phyloP scores from a whole-genome alignment of 768 basidiomycete species.

The Kwoniella europaea region DNA sequence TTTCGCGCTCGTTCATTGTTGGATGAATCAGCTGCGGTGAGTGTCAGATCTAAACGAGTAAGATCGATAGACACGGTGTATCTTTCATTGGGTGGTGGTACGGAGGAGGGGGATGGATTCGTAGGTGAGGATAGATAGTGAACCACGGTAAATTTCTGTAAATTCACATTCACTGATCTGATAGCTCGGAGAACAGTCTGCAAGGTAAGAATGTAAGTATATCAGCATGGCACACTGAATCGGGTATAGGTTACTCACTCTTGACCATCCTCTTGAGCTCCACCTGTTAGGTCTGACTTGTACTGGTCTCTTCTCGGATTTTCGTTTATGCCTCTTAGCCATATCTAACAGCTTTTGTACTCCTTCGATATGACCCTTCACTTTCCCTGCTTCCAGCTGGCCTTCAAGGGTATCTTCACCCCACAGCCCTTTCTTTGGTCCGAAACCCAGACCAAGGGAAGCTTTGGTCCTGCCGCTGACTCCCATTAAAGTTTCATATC shows the following conservation, averaged over 20 bases:
- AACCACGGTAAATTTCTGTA: constrained; percentile 29
- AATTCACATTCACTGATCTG: constrained; percentile 31
- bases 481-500: constrained; percentile 27
- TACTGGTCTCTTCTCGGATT: background rate
- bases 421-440: constrained; percentile 40
- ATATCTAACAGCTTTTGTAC: background rate
- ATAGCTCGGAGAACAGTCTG: constrained; percentile 48
- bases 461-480: constrained; percentile 30
- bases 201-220: background rate
- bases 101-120: background rate
- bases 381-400: constrained; percentile 23
- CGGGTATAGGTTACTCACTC: constrained; percentile 25
- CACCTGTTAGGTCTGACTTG: constrained; percentile 18
- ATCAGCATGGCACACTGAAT: background rate
- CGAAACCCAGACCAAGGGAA: constrained; percentile 37
- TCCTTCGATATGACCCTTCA: constrained; percentile 22
- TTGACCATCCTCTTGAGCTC: constrained; percentile 27
- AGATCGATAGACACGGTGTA: constrained; percentile 38
- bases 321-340: constrained; percentile 1
- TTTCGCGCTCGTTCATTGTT: constrained; percentile 47
- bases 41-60: constrained; percentile 15
- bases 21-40: constrained; percentile 47
- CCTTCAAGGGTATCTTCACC: constrained; percentile 46
- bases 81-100: constrained; percentile 16
- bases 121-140: constrained; percentile 29